Base-by-base conservation (phyloP, 2,329 filamentous ascomycete genomes). In the Pseudocercospora pini-densiflorae region DNA sequence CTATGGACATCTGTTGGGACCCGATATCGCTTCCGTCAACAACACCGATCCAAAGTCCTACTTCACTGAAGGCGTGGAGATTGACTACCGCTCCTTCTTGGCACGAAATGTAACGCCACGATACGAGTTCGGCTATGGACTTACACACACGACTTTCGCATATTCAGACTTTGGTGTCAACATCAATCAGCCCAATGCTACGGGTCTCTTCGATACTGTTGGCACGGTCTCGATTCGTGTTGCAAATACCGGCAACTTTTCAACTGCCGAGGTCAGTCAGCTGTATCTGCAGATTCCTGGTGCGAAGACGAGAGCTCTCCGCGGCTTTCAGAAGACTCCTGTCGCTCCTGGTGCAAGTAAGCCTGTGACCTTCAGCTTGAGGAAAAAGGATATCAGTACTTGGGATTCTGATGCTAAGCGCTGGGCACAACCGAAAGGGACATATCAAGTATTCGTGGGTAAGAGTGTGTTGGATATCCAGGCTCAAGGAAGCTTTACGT, bases 121-220 rank as follows among this genome's bases (percentile, higher is more conserved):
- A 7, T 54, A 54, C 24, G 51, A 54, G 24, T 54, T 54, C 51
- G 51, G 51, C 9, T 54, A 54, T 27, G 51, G 51, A 12, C 51
- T 54, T n/a, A 54, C 51, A 1, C 31, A 54, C 24, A 54, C 51
- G 9, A 54, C 21, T 9, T 54, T 54, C 23, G 8, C 51, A 5
- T 54, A 54, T 33, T 64, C 54, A 9, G 54, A 49, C 8, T 59
- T 63, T 24, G 59, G 59, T 54, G 62, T 63, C 31, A 63, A 68
- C 21, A 65, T 60, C n/a, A 65, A 53, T 47, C 54, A 19, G 27
- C 66, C n/a, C 53, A 57, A 60, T 19, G 40, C 36, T 19, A 60
- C 58, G 2, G 58, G 58, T 6, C 83, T 94, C 0, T 94, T 88
- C 82, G 85, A 90, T 45, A 77, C 82, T 0, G 83, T 89, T 0